Evolutionary conservation across 2,329 filamentous ascomycete species (phyloP), one percentile per base, ranked within the genome.

Genomic region (Aureobasidium sp.): DNA sequence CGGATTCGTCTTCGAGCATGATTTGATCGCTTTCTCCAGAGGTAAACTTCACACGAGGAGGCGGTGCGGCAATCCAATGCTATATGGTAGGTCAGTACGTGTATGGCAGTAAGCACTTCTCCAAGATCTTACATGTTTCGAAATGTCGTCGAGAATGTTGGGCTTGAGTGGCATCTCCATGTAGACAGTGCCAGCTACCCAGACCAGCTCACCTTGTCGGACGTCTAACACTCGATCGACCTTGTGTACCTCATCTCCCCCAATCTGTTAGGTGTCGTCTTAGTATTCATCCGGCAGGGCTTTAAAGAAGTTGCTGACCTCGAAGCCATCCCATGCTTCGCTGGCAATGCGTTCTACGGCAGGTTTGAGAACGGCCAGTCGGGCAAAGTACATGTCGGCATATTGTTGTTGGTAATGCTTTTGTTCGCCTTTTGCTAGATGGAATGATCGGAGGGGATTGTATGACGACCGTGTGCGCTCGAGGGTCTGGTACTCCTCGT

Each of bases 101-200:
- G 7, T 5, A 39, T n/a, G 11, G 9, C 35, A 14, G n/a, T 58
- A 7, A 5, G 17, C 3, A 9, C 9, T 19, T n/a, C 9, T 27
- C 2, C 29, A 17, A 8, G 12, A 22, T 74, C 83, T 66, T 76
- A 92, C 90, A 74, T 97, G 93, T 75, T 95, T 96, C 44, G 90
- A 88, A 45, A 99, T 89, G 69, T 99, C 94, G 63, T 97, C 92
- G 37, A 99, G 78, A 72, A 99, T 93, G 71, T 95, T 96, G 0
- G 95, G 94, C 77, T 99, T 99, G 70, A 97, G 75, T 2, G 89
- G 85, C 90, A 99, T 92, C 66, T 97, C 91, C 88, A 97, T 96
- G 74, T 96, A 99, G 35, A 97, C 85, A 0, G 94, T 99, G 17
- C 95, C 94, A 0, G 87, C 82, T 17, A 99, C 89, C 91, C 93